Percentiles rank a stretch among this genome's conserved stretches.
Conservation (phyloP, 2,329 filamentous ascomycete genomes). For the Trichophyton simii region DNA sequence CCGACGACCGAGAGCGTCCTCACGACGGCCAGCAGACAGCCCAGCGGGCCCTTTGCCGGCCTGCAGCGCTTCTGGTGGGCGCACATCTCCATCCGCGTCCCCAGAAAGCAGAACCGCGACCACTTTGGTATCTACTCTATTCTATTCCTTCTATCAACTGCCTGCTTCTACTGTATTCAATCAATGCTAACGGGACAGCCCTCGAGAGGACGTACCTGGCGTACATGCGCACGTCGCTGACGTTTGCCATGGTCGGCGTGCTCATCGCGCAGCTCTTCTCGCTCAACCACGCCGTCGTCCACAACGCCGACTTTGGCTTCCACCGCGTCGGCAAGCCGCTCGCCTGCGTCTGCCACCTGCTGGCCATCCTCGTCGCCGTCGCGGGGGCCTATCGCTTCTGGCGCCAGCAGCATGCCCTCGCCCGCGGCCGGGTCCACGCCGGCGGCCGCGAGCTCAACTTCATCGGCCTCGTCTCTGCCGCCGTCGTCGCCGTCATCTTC, state of each 20-base stretch:
- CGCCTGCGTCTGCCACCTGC: constrained; percentile 35
- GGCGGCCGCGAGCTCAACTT: constrained; percentile 30
- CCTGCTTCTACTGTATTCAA: too few species aligned
- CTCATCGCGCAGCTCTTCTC: constrained; percentile 56
- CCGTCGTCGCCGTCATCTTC: constrained; percentile 8
- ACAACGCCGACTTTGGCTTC: constrained; percentile 42
- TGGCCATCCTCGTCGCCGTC: constrained; percentile 35
- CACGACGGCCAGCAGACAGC: constrained; percentile 5
- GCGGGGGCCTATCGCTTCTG: constrained; percentile 44
- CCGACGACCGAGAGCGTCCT: constrained; percentile 7
- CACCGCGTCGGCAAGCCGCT: constrained; percentile 50
- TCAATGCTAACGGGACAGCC: constrained; percentile 34
- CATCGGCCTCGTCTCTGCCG: constrained; percentile 5
- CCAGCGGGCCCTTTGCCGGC: constrained; percentile 47
- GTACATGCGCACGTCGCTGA: constrained; percentile 58
- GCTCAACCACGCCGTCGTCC: constrained; percentile 39
- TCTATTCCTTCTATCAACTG: too few species aligned
- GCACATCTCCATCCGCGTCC: constrained; percentile 27
- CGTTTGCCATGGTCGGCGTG: constrained; percentile 55
- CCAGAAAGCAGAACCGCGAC: constrained; percentile 31
- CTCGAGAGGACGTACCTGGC: constrained; percentile 63
- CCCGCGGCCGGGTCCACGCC: constrained; percentile 27
- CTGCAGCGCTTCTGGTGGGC: constrained; percentile 71
- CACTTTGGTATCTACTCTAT: constrained; percentile 26
- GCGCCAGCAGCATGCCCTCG: constrained; percentile 43